Evolutionary conservation across 306 rosid genomes (phyloP).

Genomic region (Cucumis hystrix): DNA sequence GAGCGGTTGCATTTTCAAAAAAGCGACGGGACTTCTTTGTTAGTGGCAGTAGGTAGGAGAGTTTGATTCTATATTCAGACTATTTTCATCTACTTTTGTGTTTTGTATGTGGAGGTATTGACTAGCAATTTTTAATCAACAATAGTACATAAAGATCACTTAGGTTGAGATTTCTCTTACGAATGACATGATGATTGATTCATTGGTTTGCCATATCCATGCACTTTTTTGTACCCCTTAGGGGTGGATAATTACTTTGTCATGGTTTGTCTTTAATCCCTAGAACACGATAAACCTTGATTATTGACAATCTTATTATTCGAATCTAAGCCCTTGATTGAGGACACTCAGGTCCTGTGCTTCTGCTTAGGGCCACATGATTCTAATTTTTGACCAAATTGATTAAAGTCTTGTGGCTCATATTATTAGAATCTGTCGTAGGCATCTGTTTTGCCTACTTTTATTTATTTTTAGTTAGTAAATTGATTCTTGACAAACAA

Average conservation of each 20-base stretch:
- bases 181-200: neutral
- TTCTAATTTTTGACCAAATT: neutral
- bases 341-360: neutral
- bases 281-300: neutral
- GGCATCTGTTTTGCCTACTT: neutral
- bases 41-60: constrained; percentile 81
- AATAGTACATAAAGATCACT: neutral
- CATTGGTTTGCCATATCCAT: neutral
- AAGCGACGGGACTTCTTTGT: constrained; percentile 63
- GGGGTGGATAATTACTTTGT: neutral
- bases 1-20: constrained; percentile 84
- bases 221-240: neutral
- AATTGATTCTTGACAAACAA: neutral
- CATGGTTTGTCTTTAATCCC: neutral
- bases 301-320: neutral
- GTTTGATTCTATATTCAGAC: neutral
- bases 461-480: neutral
- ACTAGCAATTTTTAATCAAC: neutral
- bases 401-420: neutral
- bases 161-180: neutral
- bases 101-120: neutral
- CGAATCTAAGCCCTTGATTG: neutral
- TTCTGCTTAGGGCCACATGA: neutral
- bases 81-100: neutral
- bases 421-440: neutral